phyloP scores from a whole-genome alignment of 495 filamentous ascomycete species.

The Penicillium cataractarum region DNA sequence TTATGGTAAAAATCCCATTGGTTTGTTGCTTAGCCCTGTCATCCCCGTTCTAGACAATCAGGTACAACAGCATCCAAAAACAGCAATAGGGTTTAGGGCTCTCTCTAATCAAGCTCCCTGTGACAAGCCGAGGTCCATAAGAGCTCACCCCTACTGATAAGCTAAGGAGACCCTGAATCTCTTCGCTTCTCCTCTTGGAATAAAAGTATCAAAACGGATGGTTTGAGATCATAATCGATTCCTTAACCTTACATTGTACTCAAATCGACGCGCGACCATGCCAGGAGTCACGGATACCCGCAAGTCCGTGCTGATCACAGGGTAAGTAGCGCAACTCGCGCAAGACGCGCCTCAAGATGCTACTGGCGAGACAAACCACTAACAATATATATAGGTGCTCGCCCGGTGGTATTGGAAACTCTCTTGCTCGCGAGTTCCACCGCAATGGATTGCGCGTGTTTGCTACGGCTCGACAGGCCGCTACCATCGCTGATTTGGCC shows the following conservation, averaged over 20 bases:
- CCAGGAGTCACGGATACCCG: conserved; percentile 35
- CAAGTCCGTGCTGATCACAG: conserved; percentile 51
- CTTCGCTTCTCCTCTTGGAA: neutral
- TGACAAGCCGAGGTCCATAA: conserved; percentile 20
- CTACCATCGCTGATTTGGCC: conserved; percentile 49
- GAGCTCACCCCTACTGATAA: neutral
- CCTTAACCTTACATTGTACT: neutral
- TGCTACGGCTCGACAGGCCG: conserved; percentile 58
- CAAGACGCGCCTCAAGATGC: neutral
- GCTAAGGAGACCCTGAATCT: neutral
- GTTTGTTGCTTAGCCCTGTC: neutral
- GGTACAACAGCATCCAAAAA: conserved; percentile 13
- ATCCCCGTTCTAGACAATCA: neutral
- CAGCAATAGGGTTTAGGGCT: conserved; percentile 29
- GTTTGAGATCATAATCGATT: no score
- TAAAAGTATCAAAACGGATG: no score
- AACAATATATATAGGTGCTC: conserved; percentile 46
- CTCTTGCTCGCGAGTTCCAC: conserved; percentile 59
- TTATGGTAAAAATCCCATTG: neutral
- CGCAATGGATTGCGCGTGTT: conserved; percentile 55
- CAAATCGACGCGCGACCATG: conserved; percentile 19
- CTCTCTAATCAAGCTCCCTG: neutral
- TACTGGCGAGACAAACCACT: neutral
- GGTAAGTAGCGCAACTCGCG: conserved; percentile 33
- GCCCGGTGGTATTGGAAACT: conserved; percentile 62